These are phyloP conservation scores for Sporothrix sp. DNA, from an alignment of 2,329 filamentous ascomycete species.

Conservation along the genomic window DNA sequence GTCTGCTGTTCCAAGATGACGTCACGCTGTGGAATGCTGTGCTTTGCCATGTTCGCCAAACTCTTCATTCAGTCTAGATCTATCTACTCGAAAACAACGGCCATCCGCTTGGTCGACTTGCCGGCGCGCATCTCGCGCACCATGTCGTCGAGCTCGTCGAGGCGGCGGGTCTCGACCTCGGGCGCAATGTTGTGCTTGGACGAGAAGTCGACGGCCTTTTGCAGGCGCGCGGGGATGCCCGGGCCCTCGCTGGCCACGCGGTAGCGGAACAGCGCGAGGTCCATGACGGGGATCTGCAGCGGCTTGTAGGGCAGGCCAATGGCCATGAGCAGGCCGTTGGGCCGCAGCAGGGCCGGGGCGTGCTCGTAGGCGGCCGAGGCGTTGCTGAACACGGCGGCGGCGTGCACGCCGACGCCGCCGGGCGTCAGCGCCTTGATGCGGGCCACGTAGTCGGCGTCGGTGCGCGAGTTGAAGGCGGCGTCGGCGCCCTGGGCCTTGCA, in stretches of 20 bases:
- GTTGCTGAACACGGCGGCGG: slow-evolving; percentile 32
- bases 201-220: slow-evolving; percentile 33
- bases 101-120: slow-evolving; percentile 2
- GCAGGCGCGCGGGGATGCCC: slow-evolving; percentile 33
- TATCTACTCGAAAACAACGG: slow-evolving; percentile 6
- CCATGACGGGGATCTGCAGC: slow-evolving; percentile 29
- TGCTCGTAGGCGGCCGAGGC: slow-evolving; percentile 28
- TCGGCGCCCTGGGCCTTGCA: slow-evolving; percentile 31
- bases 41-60: too few relatives aligned
- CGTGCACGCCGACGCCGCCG: slow-evolving; percentile 32
- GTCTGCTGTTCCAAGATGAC: too few relatives aligned
- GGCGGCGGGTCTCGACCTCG: slow-evolving; percentile 27
- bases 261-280: slow-evolving; percentile 30
- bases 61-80: background rate
- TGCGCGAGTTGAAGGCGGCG: slow-evolving; percentile 32
- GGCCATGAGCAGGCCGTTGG: slow-evolving; percentile 32
- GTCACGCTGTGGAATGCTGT: too few relatives aligned
- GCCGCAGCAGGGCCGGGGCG: slow-evolving; percentile 27
- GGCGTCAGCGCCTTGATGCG: slow-evolving; percentile 32
- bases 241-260: slow-evolving; percentile 33
- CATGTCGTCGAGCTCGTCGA: slow-evolving; percentile 31
- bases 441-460: slow-evolving; percentile 27
- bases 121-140: slow-evolving; percentile 29
- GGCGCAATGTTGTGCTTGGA: slow-evolving; percentile 32
- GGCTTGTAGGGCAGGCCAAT: slow-evolving; percentile 31